These are phyloP conservation scores for Wickerhamiella vanderwaltii DNA, from an alignment of 805 yeast species.

Conservation along the genomic window DNA sequence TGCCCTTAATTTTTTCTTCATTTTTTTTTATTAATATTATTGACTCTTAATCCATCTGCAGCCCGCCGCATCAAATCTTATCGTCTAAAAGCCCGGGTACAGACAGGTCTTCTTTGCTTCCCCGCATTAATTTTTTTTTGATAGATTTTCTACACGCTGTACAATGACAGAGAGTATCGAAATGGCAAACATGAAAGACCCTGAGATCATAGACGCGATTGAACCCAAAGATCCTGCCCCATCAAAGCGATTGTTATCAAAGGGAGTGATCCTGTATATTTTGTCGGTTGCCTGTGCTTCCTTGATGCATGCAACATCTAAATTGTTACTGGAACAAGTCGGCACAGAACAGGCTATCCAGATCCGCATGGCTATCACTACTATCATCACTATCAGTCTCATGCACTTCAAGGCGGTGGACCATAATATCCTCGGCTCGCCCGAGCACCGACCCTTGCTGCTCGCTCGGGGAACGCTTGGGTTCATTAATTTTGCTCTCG, in stretches of 20 bases:
- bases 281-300: constrained; percentile 18
- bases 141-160: no score
- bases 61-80: no score
- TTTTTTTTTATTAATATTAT: no score
- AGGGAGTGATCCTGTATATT: constrained; percentile 15
- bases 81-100: no score
- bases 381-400: constrained; percentile 43
- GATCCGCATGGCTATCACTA: constrained; percentile 66
- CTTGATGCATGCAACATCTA: constrained; percentile 19
- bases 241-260: background rate
- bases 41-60: no score
- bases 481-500: constrained; percentile 66
- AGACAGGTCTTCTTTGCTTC: no score
- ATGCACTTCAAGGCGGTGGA: constrained; percentile 42
- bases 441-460: constrained; percentile 40
- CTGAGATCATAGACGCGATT: no score
- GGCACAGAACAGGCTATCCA: constrained; percentile 37
- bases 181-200: no score
- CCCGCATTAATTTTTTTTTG: no score
- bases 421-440: constrained; percentile 61
- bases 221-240: no score
- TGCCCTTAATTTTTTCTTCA: no score
- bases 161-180: no score
- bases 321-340: constrained; percentile 14
- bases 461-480: constrained; percentile 59